Conservation (phyloP, 2,329 filamentous ascomycete genomes). For the Fusarium sp. region DNA sequence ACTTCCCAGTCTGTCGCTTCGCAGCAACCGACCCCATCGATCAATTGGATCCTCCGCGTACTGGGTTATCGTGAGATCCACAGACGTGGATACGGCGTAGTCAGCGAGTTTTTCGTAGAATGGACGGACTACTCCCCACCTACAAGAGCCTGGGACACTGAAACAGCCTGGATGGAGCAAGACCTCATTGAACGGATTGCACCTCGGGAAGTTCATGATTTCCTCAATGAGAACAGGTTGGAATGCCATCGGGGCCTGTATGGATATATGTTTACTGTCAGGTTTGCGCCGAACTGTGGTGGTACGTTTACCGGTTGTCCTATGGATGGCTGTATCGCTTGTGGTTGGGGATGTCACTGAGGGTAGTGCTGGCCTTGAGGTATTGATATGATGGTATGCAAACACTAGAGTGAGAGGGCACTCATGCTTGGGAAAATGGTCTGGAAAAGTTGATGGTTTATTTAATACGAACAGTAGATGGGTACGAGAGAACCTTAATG, state of each 20-base stretch:
- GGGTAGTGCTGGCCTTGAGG: not conserved
- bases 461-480: not conserved
- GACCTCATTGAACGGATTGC: not conserved
- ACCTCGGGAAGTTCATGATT: not conserved
- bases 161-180: not conserved
- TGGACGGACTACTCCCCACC: not conserved
- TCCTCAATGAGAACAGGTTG: not conserved
- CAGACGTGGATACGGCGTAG: not conserved
- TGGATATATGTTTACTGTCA: conserved; percentile 2
- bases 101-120: not conserved
- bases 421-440: rapidly evolving
- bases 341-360: not conserved
- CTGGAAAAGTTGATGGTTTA: not conserved
- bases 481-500: not conserved
- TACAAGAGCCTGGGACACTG: not conserved
- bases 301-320: not conserved
- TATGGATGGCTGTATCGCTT: conserved; percentile 1
- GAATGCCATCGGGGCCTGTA: not conserved
- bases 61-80: not conserved
- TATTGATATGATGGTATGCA: not conserved
- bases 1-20: not conserved
- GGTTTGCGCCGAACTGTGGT: not conserved
- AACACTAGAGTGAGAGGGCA: too few relatives aligned
- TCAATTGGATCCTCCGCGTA: not conserved
- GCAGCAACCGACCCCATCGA: not conserved